Base-by-base conservation (phyloP, 2,329 filamentous ascomycete genomes). In the Cladophialophora psammophila region DNA sequence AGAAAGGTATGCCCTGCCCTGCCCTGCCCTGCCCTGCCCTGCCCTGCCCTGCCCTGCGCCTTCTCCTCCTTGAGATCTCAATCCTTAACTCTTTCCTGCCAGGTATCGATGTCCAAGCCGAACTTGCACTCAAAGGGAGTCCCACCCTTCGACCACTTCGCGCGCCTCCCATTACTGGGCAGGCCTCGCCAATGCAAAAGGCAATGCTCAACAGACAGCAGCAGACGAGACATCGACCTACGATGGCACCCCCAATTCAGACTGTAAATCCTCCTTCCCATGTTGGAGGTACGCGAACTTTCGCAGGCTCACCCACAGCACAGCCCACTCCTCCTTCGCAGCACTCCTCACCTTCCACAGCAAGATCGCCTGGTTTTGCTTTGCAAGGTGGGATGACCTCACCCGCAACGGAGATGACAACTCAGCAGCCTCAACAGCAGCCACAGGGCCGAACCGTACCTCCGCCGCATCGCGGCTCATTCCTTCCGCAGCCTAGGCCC, bases 51-150 rank as follows among this genome's bases (percentile, higher is more conserved):
- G 26, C 52, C 18, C 40, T 34, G 6, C 52, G 15, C 35, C 20
- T 12, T 48, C 13, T 10, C 36, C 26, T 26, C 6, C 1, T 3
- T 3, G 20, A 12, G 8, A 18, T 36, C 38, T 42, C 31, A 38
- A 26, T 53, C 50, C 18, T 50, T 48, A 31, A 42, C 38, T 62
- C 20, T 31, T 15, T 18, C 52, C 15, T 31, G n/a, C 31, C 36
- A 96, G 93, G 93, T 74, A 97, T 98, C 80, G 94, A 99, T 84
- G 95, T 99, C 57, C 93, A 98, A 82, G 92, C 94, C 70, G 95
- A 98, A 81, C 86, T 99, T 74, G 91, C 92, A 71, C 90, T 94
- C 77, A 98, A 97, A 84, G 92, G 91, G 74, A 96, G 91, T 80
- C 93, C 94, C 60, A 91, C 90, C 75, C 84, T 95, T 70, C 90